Evolutionary conservation across 2,329 filamentous ascomycete species (phyloP).

Genomic region (Colletotrichum caudatum): DNA sequence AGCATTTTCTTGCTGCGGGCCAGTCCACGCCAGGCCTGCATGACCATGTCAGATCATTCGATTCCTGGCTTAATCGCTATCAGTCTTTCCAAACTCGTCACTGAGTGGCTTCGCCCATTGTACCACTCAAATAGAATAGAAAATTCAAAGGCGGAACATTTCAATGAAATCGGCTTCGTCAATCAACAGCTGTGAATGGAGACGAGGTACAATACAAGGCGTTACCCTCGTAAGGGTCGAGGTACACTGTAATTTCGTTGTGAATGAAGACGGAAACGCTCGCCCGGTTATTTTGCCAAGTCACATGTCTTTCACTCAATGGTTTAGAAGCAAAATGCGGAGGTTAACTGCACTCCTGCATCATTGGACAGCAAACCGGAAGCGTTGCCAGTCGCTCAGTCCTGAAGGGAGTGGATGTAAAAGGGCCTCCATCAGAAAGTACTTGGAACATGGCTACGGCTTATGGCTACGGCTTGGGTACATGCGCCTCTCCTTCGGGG

Average conservation of each 20-base stretch:
- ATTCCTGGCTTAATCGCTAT: slow-evolving; percentile 13
- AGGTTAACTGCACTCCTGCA: slow-evolving; percentile 18
- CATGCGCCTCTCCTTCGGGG: slow-evolving; percentile 17
- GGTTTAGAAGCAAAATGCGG: slow-evolving; percentile 12
- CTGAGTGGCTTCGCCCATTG: background rate
- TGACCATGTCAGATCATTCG: slow-evolving; percentile 2
- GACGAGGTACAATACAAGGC: no score
- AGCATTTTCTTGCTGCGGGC: background rate
- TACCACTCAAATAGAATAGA: background rate
- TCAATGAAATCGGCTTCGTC: slow-evolving; percentile 9
- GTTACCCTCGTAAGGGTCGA: no score
- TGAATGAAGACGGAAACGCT: background rate
- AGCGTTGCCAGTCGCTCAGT: background rate
- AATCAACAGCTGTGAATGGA: background rate
- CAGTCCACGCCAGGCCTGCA: background rate
- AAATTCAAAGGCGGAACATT: background rate
- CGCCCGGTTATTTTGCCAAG: slow-evolving; percentile 23
- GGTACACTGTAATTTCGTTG: no score
- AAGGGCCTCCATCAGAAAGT: slow-evolving; percentile 4
- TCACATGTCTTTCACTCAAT: slow-evolving; percentile 18
- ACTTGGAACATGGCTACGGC: slow-evolving; percentile 1
- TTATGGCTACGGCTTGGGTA: slow-evolving; percentile 8
- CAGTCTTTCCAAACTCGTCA: slow-evolving; percentile 8
- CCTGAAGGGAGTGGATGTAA: slow-evolving; percentile 24
- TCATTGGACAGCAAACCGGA: slow-evolving; percentile 23